phyloP scores from a whole-genome alignment of 2,329 filamentous ascomycete species.

The Orbilia quercus region DNA sequence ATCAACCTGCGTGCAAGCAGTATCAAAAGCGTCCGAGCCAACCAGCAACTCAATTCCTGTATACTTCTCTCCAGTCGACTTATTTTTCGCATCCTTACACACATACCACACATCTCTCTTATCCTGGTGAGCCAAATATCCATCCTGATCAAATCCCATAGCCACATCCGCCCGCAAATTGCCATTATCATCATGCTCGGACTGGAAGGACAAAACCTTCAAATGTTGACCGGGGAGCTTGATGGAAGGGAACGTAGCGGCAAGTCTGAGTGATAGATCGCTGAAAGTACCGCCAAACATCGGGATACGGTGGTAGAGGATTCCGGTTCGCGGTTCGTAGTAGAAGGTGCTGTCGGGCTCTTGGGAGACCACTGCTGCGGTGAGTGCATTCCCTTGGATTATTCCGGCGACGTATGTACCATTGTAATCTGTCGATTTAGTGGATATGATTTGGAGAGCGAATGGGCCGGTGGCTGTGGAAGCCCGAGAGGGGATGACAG shows the following conservation, averaged over 20 bases:
- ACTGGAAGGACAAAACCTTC: slow-evolving; percentile 36
- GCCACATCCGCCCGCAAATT: slow-evolving; percentile 14
- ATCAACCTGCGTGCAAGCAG: slow-evolving; percentile 28
- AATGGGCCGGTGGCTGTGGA: slow-evolving; percentile 24
- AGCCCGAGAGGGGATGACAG: slow-evolving; percentile 1
- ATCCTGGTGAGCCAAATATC: slow-evolving; percentile 34
- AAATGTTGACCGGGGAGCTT: slow-evolving; percentile 41
- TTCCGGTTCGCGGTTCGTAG: slow-evolving; percentile 30
- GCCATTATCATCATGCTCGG: slow-evolving; percentile 12
- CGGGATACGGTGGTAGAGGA: slow-evolving; percentile 40
- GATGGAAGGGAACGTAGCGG: slow-evolving; percentile 21
- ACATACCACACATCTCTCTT: slow-evolving; percentile 36
- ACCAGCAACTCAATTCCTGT: slow-evolving; percentile 36
- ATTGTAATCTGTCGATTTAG: slow-evolving; percentile 18
- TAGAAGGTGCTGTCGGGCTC: slow-evolving; percentile 28
- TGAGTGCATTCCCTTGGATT: slow-evolving; percentile 26
- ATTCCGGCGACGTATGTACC: slow-evolving; percentile 22
- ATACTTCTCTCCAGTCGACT: slow-evolving; percentile 24
- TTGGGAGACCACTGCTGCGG: slow-evolving; percentile 23
- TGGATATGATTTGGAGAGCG: slow-evolving; percentile 26
- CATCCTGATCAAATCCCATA: slow-evolving; percentile 42
- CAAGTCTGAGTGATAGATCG: slow-evolving; percentile 22
- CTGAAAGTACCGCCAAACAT: slow-evolving; percentile 22
- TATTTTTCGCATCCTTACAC: slow-evolving; percentile 23
- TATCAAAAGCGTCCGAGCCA: slow-evolving; percentile 21